Conservation (phyloP, 345 rosid species). For the Citrus maxima region DNA sequence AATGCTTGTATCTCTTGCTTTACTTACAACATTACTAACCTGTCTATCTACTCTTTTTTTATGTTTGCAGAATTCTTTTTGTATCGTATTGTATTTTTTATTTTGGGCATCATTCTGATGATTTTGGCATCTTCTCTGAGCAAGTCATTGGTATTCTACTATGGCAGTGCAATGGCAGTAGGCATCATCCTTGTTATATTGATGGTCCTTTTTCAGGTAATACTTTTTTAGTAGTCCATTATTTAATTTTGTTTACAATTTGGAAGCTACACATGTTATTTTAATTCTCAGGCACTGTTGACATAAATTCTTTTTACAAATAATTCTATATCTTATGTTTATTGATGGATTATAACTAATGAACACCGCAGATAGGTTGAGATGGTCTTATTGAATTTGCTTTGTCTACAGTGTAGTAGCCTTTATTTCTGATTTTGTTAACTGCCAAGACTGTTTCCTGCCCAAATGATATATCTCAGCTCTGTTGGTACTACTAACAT, state of each 20-base stretch:
- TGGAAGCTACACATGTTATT: not conserved
- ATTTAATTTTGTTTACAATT: not conserved
- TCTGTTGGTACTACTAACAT: not conserved
- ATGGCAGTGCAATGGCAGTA: constrained; percentile 86
- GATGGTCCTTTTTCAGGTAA: constrained; percentile 89
- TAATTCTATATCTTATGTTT: not conserved
- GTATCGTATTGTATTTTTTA: constrained; percentile 63
- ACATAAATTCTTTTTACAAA: not conserved
- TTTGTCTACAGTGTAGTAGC: not conserved
- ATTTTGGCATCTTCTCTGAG: constrained; percentile 64
- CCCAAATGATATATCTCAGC: not conserved
- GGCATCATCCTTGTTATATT: constrained; percentile 85
- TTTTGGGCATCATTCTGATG: constrained; percentile 57
- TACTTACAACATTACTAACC: constrained; percentile 7
- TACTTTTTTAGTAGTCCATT: not conserved
- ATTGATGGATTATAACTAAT: not conserved
- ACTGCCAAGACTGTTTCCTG: not conserved
- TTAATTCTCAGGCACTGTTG: not conserved
- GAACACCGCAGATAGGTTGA: not conserved
- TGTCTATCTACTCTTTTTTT: not conserved
- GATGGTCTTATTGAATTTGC: not conserved
- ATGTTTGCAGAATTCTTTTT: constrained; percentile 55
- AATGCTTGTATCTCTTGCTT: not conserved
- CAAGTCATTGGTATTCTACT: constrained; percentile 80
- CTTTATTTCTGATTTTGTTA: not conserved